Percentiles rank a stretch among this genome's conserved stretches.
Conservation (phyloP, 441 rosid genomes). For the Arabidopsis lyrata region DNA sequence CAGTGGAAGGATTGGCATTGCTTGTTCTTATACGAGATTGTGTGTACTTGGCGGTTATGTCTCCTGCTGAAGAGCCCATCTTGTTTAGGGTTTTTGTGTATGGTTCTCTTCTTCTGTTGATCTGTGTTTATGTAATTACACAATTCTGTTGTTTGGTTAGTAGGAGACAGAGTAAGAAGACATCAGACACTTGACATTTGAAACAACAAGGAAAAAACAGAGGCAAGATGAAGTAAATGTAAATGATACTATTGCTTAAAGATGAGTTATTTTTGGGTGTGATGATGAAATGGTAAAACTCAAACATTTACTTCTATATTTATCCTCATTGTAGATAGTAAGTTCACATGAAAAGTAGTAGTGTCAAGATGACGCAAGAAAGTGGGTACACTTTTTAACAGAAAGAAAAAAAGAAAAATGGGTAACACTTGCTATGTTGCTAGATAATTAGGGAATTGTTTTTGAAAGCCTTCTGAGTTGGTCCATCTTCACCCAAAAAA, state of each 20-base stretch:
- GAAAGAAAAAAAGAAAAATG: too few species aligned
- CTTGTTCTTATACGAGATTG: slow-evolving; percentile 58
- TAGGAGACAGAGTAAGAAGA: slow-evolving; percentile 40
- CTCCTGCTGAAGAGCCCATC: slow-evolving; percentile 54
- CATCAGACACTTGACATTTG: slow-evolving; percentile 13
- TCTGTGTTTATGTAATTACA: slow-evolving; percentile 18
- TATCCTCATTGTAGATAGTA: too few species aligned
- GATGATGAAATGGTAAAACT: too few species aligned
- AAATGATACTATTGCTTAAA: slow-evolving; percentile 14
- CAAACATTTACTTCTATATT: too few species aligned
- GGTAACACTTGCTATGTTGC: too few species aligned
- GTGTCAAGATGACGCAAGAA: too few species aligned
- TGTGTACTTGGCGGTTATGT: slow-evolving; percentile 49
- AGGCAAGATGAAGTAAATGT: slow-evolving; percentile 12
- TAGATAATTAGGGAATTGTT: too few species aligned
- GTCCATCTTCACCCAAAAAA: too few species aligned
- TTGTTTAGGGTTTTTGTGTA: slow-evolving; percentile 47
- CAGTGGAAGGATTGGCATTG: slow-evolving; percentile 56
- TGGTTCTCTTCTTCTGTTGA: neutral
- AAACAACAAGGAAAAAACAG: too few species aligned
- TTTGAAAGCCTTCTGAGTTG: too few species aligned
- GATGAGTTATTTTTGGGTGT: neutral
- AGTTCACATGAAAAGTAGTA: too few species aligned
- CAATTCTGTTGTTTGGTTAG: slow-evolving; percentile 45
- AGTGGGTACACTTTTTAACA: too few species aligned